Percentiles rank a stretch among this genome's conserved stretches.
phyloP scores from a whole-genome alignment of 257 asterid genomes.

The Verbascum thapsus region DNA sequence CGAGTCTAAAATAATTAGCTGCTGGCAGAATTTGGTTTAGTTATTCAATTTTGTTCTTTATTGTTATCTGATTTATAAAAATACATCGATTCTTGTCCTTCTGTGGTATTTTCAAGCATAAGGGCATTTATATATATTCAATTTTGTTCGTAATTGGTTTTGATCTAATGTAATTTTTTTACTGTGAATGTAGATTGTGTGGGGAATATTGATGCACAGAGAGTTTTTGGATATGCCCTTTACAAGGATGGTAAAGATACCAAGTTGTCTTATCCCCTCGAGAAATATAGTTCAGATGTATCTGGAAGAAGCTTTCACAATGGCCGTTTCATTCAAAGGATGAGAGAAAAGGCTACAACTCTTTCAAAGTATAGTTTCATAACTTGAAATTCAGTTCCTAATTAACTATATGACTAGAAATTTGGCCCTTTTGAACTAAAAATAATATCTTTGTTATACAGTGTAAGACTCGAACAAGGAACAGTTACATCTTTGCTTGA shows the following conservation, averaged over 20 bases:
- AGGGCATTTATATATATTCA: too few species aligned
- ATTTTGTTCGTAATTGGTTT: background rate
- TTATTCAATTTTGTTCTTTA: background rate
- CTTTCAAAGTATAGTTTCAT: slow-evolving; percentile 56
- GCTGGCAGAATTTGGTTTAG: slow-evolving; percentile 12
- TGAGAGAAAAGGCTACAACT: slow-evolving; percentile 79
- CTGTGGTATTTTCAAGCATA: too few species aligned
- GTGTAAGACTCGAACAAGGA: slow-evolving; percentile 76
- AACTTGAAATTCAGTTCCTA: background rate
- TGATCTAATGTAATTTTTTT: slow-evolving; percentile 1
- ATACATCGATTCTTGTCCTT: too few species aligned
- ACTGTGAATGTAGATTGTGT: slow-evolving; percentile 58
- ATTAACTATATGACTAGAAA: background rate
- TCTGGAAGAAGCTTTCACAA: slow-evolving; percentile 84
- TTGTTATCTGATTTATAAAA: too few species aligned
- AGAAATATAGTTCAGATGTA: slow-evolving; percentile 60
- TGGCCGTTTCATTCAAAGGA: slow-evolving; percentile 76
- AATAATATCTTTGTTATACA: slow-evolving; percentile 34
- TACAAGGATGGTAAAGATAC: slow-evolving; percentile 68
- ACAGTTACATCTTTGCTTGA: slow-evolving; percentile 76
- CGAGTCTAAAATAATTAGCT: slow-evolving; percentile 18
- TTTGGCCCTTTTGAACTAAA: slow-evolving; percentile 13
- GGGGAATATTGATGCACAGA: slow-evolving; percentile 68
- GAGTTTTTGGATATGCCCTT: slow-evolving; percentile 70
- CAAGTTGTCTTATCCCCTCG: slow-evolving; percentile 69